Base-by-base conservation (phyloP, 148 eudicot species). In the Diospyros kaki region DNA sequence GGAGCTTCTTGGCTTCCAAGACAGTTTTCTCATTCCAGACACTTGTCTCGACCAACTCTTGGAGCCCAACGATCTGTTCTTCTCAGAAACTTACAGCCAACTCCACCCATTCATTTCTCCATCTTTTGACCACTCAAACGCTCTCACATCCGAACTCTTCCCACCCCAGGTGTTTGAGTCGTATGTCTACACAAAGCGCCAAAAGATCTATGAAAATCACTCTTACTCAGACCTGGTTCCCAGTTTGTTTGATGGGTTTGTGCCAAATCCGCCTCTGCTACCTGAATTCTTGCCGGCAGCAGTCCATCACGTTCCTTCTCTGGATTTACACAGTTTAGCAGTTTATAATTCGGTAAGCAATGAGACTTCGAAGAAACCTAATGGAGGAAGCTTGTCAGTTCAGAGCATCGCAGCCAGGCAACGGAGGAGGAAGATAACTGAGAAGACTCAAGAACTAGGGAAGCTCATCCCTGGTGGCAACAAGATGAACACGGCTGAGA, bases 401-500 rank as follows among this genome's bases (percentile, higher is more conserved):
- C 98, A 91, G 72, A 93, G 94, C 67, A 75, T 73, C 6, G 92
- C 98, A 9, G 98, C 96, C 2, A 80, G 98, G 77, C 86, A 86
- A 71, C 76, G 98, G 80, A 84, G 98, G 81, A 82, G 84, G 89
- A 93, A 82, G 88, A 91, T 93, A 40, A 84, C 83, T 0, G 89
- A 85, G 75, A 93, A 89, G 81, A 91, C 96, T 17, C 85, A 81
- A 53, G 93, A 93, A 83, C 85, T 91, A 18, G 92, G 93, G 68
- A 91, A 89, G 87, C 83, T 93, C 0, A 84, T 91, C 6, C 98
- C 93, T 2, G 92, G 94, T 6, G 92, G 87, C 0, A 77, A 77
- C 40, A 93, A 88, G 76, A 84, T 93, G 93, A 91, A 93, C 73
- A 91, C 98, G 58, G 96, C 93, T 68, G 92, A 93, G 59, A 93